A percentile compares a stretch with the other conserved stretches of the same genome.
These are phyloP conservation scores for Paraphoma sp. DNA, from an alignment of 2,329 filamentous ascomycete genomes.

Conservation along the genomic window DNA sequence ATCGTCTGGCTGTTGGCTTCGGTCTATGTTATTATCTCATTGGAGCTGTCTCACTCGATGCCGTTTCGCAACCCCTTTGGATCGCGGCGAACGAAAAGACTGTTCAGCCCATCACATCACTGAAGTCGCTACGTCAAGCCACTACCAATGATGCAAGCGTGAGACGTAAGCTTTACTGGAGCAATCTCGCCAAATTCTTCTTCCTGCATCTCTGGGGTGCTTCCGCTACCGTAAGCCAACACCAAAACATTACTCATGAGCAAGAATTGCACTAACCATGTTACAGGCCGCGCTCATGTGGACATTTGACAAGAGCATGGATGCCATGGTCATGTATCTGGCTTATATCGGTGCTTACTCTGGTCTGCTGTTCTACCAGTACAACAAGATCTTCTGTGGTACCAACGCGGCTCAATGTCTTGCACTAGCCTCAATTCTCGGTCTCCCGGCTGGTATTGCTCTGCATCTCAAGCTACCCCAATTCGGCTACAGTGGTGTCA, in stretches of 20 bases:
- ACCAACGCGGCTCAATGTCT: slow-evolving; percentile 55
- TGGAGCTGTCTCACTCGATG: slow-evolving; percentile 62
- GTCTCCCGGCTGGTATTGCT: slow-evolving; percentile 55
- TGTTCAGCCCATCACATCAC: slow-evolving; percentile 46
- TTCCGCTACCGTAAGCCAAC: slow-evolving; percentile 47
- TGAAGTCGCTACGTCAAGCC: slow-evolving; percentile 51
- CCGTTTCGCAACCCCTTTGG: slow-evolving; percentile 58
- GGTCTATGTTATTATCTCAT: slow-evolving; percentile 63
- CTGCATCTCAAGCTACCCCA: slow-evolving; percentile 46
- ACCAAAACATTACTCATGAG: too few species aligned
- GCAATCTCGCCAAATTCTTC: slow-evolving; percentile 56
- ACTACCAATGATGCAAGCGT: slow-evolving; percentile 53
- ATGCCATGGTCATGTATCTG: slow-evolving; percentile 57
- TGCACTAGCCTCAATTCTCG: slow-evolving; percentile 52
- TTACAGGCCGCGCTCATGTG: slow-evolving; percentile 51
- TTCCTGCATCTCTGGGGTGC: slow-evolving; percentile 60
- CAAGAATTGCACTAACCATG: too few species aligned
- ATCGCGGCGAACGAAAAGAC: slow-evolving; percentile 52
- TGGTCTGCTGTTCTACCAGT: slow-evolving; percentile 60
- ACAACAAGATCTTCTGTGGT: slow-evolving; percentile 56
- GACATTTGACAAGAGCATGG: slow-evolving; percentile 52
- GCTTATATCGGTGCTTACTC: slow-evolving; percentile 58
- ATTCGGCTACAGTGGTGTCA: slow-evolving; percentile 54
- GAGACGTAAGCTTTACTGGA: slow-evolving; percentile 58
- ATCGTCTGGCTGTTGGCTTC: slow-evolving; percentile 58